Conservation (phyloP, 2,329 filamentous ascomycete genomes). For the Alternaria hordeiaustralica region DNA sequence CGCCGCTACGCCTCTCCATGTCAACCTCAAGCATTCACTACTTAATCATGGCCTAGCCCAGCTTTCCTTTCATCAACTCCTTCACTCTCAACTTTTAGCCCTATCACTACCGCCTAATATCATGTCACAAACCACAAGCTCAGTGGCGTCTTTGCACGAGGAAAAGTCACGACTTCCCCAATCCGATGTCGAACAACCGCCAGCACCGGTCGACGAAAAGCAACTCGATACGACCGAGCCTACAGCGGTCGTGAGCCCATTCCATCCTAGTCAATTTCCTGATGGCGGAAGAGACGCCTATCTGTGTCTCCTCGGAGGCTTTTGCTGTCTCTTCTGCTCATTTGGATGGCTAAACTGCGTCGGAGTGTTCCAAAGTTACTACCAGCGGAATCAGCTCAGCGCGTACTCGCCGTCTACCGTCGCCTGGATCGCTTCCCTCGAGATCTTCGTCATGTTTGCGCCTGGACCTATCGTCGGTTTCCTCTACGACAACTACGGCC, state of each 20-base stretch:
- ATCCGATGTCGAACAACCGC: slow-evolving; percentile 23
- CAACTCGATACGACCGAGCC: not conserved
- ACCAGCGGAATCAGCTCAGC: slow-evolving; percentile 51
- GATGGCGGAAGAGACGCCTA: slow-evolving; percentile 49
- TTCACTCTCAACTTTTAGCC: not conserved
- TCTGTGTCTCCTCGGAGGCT: slow-evolving; percentile 36
- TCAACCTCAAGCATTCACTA: not conserved
- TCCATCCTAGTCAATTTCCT: slow-evolving; percentile 43
- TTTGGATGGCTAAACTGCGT: slow-evolving; percentile 56
- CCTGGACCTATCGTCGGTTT: slow-evolving; percentile 68
- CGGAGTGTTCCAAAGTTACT: slow-evolving; percentile 57
- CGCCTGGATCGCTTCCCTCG: slow-evolving; percentile 55
- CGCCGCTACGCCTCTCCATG: not conserved
- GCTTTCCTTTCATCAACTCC: not conserved
- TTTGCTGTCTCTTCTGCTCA: slow-evolving; percentile 39
- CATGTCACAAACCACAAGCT: slow-evolving; percentile 20
- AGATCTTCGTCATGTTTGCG: slow-evolving; percentile 58
- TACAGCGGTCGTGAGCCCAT: slow-evolving; percentile 22
- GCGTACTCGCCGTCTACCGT: slow-evolving; percentile 50
- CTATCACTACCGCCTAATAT: not conserved
- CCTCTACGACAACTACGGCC: slow-evolving; percentile 68
- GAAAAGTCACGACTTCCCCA: slow-evolving; percentile 14
- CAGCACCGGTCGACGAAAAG: slow-evolving; percentile 18
- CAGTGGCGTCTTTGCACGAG: slow-evolving; percentile 23
- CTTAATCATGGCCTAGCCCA: not conserved